These are phyloP conservation scores for Gentiana dahurica DNA, from an alignment of 257 asterid genomes.

Conservation along the genomic window DNA sequence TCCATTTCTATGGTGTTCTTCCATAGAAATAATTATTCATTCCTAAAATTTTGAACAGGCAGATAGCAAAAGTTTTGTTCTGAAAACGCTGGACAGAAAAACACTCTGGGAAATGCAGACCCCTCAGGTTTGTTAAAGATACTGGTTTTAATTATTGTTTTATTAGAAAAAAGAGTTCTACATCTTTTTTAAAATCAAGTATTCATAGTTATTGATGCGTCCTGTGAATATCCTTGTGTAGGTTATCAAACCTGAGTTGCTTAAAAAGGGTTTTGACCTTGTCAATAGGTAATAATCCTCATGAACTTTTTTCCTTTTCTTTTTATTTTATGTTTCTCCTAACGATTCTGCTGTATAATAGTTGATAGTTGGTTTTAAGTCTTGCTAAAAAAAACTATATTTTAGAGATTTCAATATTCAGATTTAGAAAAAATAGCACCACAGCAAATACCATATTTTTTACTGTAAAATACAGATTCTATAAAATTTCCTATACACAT, in stretches of 20 bases:
- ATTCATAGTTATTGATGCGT: not conserved
- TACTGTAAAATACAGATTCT: no score
- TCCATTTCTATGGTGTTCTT: not conserved
- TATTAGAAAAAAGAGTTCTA: no score
- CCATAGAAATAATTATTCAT: not conserved
- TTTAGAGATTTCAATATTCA: no score
- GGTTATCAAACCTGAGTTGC: constrained; percentile 87
- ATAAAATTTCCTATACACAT: no score
- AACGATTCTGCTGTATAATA: not conserved
- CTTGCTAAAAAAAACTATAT: no score
- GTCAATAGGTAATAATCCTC: constrained; percentile 46
- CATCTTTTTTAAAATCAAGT: not conserved
- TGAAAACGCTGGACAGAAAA: constrained; percentile 78
- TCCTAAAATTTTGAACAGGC: constrained; percentile 40
- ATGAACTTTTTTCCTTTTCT: no score
- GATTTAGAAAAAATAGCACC: no score
- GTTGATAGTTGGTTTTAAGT: not conserved
- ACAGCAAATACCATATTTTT: no score
- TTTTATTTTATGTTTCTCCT: no score
- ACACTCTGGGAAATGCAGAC: constrained; percentile 99
- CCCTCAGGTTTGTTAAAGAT: constrained; percentile 57
- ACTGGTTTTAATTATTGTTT: not conserved
- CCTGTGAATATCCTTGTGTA: constrained; percentile 16
- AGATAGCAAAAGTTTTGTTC: constrained; percentile 67
- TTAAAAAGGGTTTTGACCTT: constrained; percentile 83